A percentile compares a stretch with the other conserved stretches of the same genome.
These are phyloP conservation scores for Ophiostoma montium DNA, from an alignment of 2,329 filamentous ascomycete genomes.

Conservation along the genomic window DNA sequence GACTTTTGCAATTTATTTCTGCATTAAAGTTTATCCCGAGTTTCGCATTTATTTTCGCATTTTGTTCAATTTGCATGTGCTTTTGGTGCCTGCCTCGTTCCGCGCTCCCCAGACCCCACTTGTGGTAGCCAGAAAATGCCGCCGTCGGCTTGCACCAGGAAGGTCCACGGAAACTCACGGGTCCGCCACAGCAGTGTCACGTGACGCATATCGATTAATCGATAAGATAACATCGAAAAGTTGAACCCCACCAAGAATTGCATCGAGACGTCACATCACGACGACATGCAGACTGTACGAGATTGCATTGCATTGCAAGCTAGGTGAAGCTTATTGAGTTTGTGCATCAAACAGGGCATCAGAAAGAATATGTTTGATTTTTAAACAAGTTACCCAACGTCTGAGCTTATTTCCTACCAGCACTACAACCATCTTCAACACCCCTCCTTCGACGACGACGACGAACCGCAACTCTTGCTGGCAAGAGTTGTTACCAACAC, in stretches of 20 bases:
- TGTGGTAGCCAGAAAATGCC: constrained; percentile 2
- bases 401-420: no score
- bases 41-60: background rate
- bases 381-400: no score
- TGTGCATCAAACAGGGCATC: no score
- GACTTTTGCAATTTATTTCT: background rate
- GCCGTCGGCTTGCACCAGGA: background rate
- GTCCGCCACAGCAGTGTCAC: background rate
- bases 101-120: background rate
- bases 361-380: no score
- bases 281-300: no score
- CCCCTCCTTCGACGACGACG: no score
- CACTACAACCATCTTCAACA: no score
- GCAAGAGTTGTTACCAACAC: no score
- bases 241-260: background rate
- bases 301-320: no score
- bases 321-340: no score
- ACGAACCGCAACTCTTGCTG: background rate
- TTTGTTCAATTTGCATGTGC: background rate
- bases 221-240: background rate
- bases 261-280: background rate
- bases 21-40: no score
- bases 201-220: background rate
- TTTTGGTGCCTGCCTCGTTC: background rate
- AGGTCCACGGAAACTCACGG: background rate